Percentiles rank a stretch among this genome's conserved stretches.
Conservation (phyloP, 495 filamentous ascomycete species). For the Aspergillus nanangensis region DNA sequence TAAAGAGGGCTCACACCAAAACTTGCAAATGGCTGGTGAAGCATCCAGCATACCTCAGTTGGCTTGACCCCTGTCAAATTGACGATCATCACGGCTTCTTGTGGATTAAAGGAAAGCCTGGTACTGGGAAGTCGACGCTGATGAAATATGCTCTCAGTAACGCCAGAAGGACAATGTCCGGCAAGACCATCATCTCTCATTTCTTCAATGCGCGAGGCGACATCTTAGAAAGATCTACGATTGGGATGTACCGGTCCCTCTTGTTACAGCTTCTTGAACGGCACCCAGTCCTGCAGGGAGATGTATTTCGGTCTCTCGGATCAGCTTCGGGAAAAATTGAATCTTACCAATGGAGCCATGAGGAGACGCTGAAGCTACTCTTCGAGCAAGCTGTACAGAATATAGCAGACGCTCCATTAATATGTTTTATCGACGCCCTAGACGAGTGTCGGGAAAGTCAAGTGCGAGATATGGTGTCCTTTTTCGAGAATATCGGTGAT, state of each 20-base stretch:
- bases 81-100: conserved; percentile 41
- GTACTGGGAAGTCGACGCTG: conserved; percentile 48
- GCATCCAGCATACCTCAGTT: conserved; percentile 30
- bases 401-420: conserved; percentile 6
- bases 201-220: conserved; percentile 48
- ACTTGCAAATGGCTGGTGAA: conserved; percentile 48
- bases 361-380: no score
- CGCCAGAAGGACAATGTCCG: conserved; percentile 6
- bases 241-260: conserved; percentile 54
- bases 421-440: conserved; percentile 34
- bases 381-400: no score
- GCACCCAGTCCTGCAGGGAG: conserved; percentile 6
- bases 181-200: conserved; percentile 30
- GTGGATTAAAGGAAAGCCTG: conserved; percentile 55
- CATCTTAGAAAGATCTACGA: conserved; percentile 41
- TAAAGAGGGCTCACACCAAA: conserved; percentile 19
- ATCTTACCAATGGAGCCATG: no score
- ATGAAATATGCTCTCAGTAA: conserved; percentile 39
- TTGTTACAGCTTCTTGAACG: conserved; percentile 26
- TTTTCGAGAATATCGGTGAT: conserved; percentile 26
- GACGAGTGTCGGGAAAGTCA: conserved; percentile 33
- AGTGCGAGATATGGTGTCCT: conserved; percentile 28
- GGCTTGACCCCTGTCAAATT: conserved; percentile 33
- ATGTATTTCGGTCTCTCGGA: not conserved
- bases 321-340: no score